Conservation (phyloP, 2,329 filamentous ascomycete genomes). For the Ophiostoma novo-ulmi region DNA sequence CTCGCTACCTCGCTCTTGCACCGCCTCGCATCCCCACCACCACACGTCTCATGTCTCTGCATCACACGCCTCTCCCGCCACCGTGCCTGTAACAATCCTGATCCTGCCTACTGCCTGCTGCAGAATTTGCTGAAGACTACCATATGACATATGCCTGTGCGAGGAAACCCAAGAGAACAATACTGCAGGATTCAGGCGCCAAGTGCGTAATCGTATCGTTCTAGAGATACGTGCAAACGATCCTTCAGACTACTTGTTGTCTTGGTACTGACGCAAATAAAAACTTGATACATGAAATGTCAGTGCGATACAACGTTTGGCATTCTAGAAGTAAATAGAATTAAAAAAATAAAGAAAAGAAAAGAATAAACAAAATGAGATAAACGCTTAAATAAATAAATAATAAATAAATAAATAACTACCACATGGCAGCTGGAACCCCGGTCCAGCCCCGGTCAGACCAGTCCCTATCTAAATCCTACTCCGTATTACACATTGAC, state of each 20-base stretch:
- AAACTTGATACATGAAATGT: background rate
- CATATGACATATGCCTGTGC: background rate
- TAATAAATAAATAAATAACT: background rate
- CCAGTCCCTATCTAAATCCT: background rate
- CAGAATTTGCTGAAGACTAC: no score
- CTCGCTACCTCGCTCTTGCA: slow-evolving; percentile 2
- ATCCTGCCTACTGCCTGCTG: background rate
- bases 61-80: no score
- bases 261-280: no score
- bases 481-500: background rate
- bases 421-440: slow-evolving; percentile 7
- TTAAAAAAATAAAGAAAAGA: background rate
- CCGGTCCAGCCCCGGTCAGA: background rate
- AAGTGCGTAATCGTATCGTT: background rate
- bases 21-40: background rate
- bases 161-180: background rate
- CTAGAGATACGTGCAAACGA: background rate
- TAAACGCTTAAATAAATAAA: background rate
- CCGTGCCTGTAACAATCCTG: background rate
- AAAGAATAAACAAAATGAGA: background rate
- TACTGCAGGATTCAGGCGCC: background rate
- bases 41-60: background rate
- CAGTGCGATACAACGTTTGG: background rate
- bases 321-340: background rate
- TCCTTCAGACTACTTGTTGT: no score